Evolutionary conservation across 331 rosid species (phyloP), one percentile per base, ranked within the genome.

Genomic region (Phaseolus coccineus): DNA sequence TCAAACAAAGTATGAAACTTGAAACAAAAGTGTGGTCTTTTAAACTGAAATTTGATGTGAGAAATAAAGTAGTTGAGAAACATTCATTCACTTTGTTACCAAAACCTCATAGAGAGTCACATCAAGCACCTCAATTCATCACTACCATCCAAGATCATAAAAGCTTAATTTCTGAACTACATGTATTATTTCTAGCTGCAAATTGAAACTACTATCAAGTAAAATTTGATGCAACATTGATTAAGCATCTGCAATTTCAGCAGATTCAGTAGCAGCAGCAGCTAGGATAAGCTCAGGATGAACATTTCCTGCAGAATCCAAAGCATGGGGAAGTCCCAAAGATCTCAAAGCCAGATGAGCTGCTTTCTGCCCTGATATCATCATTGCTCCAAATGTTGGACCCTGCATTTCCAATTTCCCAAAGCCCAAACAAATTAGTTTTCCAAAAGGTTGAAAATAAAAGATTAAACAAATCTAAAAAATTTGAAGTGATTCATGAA

Each of bases 321-420:
- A 33, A 55, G 84, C 86, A 46, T 91, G 91, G 42, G 90, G 89
- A 48, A 81, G 90, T 47, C 94, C 94, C 68, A 91, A 53, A 1
- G 94, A 24, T 80, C 84, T 84, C 79, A 93, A 73, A 0, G 93
- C 93, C 88, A 93, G 73, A 80, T 91, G 96, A 0, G 96, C 96
- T 64, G 97, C 94, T 68, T 91, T 93, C 73, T 89, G 92, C 77
- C 96, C 96, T 9, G 96, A 91, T 27, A 93, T 89, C 96, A 93
- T 91, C 96, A 93, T 93, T 5, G 96, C 97, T 69, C 96, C 94
- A 62, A 91, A 91, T 3, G 96, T 93, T 15, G 97, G 97, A 53
- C 97, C 96, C 93, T 93, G 85, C 81, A 87, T 48, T 75, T 39
- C 5, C 79, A 83, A 6, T 68, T 5, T 0, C 0, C 4, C 24